Base-by-base conservation (phyloP, 2,329 filamentous ascomycete species). In the Pseudocercospora musae region DNA sequence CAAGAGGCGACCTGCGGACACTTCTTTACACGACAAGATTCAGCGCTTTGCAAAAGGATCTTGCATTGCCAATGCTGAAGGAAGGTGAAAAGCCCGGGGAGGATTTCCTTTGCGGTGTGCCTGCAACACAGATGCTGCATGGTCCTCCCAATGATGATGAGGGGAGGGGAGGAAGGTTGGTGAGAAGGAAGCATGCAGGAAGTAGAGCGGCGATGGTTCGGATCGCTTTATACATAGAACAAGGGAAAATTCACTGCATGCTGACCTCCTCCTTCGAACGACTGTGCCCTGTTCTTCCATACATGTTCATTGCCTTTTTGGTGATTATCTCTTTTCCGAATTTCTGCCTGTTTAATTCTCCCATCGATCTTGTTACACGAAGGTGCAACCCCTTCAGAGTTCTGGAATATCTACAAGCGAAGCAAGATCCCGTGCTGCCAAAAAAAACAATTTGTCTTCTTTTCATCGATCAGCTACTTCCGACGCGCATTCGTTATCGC, bases 1-100 rank as follows among this genome's bases (percentile, higher is more conserved):
- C 13, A 20, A 25, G 20, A 11, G 4, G 60, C 60, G 60, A 62
- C 60, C 60, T 50, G 60, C 57, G 29, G 60, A 62, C 55, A 40
- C 31, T 58, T 58, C 31, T 31, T n/a, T 15, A 15, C 9, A 52
- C 48, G 60, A 62, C 50, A 62, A 59, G n/a, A 33, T 44, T 27
- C 57, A 52, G 60, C 60, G 56, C 60, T 62, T 57, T 59, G 60
- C 60, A 59, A 29, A n/a, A 23, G 4, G 3, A 23, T 53, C 27
- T 31, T 57, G 59, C 59, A 62, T 62, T 23, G 59, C 59, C 42
- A 44, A 40, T 48, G 59, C 48, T 23, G 37, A 40, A 10, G 27
- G 27, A 13, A 6, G n/a, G 18, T 11, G 15, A 18, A 9, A 40
- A 25, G 31, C 25, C 29, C 52, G 27, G n/a, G 31, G 50, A 54